Evolutionary conservation across 345 rosid genomes (phyloP).

Genomic region (Citrus hindsii): DNA sequence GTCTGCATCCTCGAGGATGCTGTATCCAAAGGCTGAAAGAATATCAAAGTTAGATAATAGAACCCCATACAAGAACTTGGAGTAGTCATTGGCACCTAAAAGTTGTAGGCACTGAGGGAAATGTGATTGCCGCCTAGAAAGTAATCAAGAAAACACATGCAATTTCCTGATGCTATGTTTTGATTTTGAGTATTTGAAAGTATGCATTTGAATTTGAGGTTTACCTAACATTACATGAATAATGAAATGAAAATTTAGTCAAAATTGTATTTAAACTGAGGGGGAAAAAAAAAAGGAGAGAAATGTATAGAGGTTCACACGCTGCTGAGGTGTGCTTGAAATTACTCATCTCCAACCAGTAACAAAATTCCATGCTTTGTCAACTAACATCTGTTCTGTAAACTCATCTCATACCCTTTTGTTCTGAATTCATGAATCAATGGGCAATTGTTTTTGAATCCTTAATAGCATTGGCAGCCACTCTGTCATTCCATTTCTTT

Average conservation of each 20-base stretch:
- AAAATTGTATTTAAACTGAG: neutral
- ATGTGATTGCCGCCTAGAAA: neutral
- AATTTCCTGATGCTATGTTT: neutral
- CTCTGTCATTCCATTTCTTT: neutral
- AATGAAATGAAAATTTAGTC: neutral
- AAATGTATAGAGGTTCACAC: neutral
- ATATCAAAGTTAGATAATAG: slow-evolving; percentile 10
- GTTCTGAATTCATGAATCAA: neutral
- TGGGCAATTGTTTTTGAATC: neutral
- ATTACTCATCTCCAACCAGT: neutral
- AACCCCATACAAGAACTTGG: neutral
- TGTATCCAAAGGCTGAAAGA: slow-evolving; percentile 82
- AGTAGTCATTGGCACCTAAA: neutral
- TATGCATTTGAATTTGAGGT: neutral
- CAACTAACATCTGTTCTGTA: neutral
- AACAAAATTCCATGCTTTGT: neutral
- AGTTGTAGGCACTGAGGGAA: neutral
- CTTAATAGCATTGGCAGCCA: neutral
- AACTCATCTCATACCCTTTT: neutral
- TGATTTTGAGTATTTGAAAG: neutral
- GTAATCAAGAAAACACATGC: neutral
- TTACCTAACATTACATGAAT: neutral
- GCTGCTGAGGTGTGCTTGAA: neutral
- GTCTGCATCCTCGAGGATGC: slow-evolving; percentile 98
- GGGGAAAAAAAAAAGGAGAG: neutral